phyloP scores from a whole-genome alignment of 2,329 filamentous ascomycete genomes.

The Hypoxylon sp. region DNA sequence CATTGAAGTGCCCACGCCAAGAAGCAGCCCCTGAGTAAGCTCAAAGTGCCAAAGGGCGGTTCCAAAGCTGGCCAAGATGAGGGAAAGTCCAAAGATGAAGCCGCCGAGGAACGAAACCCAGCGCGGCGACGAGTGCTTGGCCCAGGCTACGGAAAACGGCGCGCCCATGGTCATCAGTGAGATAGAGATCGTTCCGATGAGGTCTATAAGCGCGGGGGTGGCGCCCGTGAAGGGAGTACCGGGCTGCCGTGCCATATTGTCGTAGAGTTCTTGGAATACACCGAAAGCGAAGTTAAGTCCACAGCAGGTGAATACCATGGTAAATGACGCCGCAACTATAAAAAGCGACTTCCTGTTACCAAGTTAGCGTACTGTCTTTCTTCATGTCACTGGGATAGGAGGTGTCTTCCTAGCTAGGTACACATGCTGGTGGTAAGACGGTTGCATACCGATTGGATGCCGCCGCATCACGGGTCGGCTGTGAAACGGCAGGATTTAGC shows the following conservation, averaged over 20 bases:
- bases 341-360: conserved; percentile 20
- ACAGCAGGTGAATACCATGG: conserved; percentile 18
- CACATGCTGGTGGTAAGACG: neutral
- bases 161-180: conserved; percentile 20
- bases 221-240: conserved; percentile 20
- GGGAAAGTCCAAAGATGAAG: conserved; percentile 12
- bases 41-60: conserved; percentile 19
- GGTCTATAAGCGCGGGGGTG: conserved; percentile 15
- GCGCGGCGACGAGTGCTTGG: conserved; percentile 18
- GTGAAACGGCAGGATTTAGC: neutral
- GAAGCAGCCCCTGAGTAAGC: conserved; percentile 20
- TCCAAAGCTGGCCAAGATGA: conserved; percentile 12
- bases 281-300: conserved; percentile 21
- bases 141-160: conserved; percentile 18
- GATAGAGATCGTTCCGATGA: conserved; percentile 22
- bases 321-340: conserved; percentile 23
- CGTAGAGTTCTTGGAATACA: conserved; percentile 23
- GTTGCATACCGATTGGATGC: conserved; percentile 12
- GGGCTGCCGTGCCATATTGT: conserved; percentile 13
- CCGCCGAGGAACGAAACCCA: conserved; percentile 20
- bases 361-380: neutral
- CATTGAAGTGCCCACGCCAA: conserved; percentile 21
- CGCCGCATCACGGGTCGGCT: neutral
- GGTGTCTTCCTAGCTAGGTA: neutral
- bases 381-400: neutral